These are phyloP conservation scores for Ampelocalamus luodianensis DNA, from an alignment of 176 grass and related monocot genomes.

Conservation along the genomic window DNA sequence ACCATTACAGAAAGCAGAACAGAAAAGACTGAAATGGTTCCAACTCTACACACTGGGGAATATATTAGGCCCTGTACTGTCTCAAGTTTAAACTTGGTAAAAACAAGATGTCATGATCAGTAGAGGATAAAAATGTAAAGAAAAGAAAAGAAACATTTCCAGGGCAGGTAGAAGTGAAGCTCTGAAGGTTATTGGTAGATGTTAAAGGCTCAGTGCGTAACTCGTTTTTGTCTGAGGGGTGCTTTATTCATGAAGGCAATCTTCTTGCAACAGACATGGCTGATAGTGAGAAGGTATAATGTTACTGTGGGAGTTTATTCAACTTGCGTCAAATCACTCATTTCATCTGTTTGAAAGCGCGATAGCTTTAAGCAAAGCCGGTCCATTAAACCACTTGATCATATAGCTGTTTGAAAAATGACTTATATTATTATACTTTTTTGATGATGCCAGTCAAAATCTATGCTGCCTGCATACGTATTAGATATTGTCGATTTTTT, in stretches of 20 bases:
- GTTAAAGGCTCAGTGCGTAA: slow-evolving; percentile 41
- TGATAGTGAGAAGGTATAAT: slow-evolving; percentile 34
- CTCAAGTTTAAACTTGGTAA: slow-evolving; percentile 45
- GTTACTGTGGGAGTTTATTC: slow-evolving; percentile 29
- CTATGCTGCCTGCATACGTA: slow-evolving; percentile 45
- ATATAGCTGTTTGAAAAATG: slow-evolving; percentile 34
- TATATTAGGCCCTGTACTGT: slow-evolving; percentile 41
- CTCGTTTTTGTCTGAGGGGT: not conserved
- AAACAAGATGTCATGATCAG: slow-evolving; percentile 39
- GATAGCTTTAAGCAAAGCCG: slow-evolving; percentile 1
- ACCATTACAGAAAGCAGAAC: slow-evolving; percentile 43
- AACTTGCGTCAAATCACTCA: slow-evolving; percentile 22
- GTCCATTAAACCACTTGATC: slow-evolving; percentile 39
- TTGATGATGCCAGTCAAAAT: slow-evolving; percentile 38
- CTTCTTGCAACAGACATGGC: slow-evolving; percentile 30
- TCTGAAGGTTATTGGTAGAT: slow-evolving; percentile 39
- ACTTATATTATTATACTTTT: slow-evolving; percentile 26
- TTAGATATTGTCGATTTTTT: not conserved
- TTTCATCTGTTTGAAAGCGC: not conserved
- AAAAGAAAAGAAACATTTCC: slow-evolving; percentile 43
- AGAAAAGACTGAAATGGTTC: slow-evolving; percentile 51
- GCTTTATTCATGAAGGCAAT: slow-evolving; percentile 36
- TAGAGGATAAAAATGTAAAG: slow-evolving; percentile 46
- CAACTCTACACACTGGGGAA: slow-evolving; percentile 46
- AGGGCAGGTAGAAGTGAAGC: slow-evolving; percentile 49